Base-by-base conservation (phyloP, 176 grass and related monocot species). In the Oryza rufipogon region DNA sequence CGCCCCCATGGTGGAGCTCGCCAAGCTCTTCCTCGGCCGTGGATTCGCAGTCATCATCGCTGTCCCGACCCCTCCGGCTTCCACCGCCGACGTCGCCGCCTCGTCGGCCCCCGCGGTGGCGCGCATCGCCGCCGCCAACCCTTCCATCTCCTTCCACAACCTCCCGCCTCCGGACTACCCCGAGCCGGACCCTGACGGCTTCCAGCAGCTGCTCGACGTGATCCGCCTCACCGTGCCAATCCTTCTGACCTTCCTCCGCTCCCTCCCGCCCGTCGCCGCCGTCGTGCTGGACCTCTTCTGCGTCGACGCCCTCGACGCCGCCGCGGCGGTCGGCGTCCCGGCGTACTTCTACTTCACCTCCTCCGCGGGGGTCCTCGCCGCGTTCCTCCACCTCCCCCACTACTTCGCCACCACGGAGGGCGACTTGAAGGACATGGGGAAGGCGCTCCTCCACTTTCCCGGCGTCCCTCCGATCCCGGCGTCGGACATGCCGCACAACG, bases 241-340 rank as follows among this genome's bases (percentile, higher is more conserved):
- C 17, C 88, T 88, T 38, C 26, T 73, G 20, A 72, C 77, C 65
- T 83, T 87, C 87, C 85, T 88, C 81, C 58, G 77, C 65, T 70
- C 82, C 58, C 42, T 87, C 38, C 71, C 85, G 45, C 82, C 80
- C 22, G 71, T 75, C 64, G 78, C 79, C 13, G 90, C 84, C 5
- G 60, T 94, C 70, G 81, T 90, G 19, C 39, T 94, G 12, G 90
- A 94, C 74, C 74, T 90, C 64, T 90, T 94, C 78, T 92, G 85
- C 83, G 12, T 45, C 28, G 81, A 90, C 71, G 32, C 87, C 20
- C 78, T 90, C 30, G 78, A 92, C 47, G 89, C 86, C 5, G 81
- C 87, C 49, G 34, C 46, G 1, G 10, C 46, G 58, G 7, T 9
- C 26, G 77, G 77, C 65, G 32, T 85, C 22, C 89, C 87, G 2